Conservation (phyloP, 2,329 filamentous ascomycete species). For the Penicillium sp. region DNA sequence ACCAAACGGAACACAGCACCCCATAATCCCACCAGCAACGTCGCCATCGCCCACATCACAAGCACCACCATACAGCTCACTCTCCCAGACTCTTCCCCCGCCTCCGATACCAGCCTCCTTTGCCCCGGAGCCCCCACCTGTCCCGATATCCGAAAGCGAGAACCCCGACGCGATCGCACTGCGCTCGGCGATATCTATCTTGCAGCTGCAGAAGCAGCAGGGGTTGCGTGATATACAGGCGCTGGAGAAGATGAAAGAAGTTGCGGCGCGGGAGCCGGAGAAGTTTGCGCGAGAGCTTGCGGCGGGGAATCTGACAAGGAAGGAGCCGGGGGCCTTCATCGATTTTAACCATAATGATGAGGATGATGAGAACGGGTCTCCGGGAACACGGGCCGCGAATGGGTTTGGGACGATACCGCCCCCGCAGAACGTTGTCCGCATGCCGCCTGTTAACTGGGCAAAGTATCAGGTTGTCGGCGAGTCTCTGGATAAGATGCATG, state of each 20-base stretch:
- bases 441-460: slow-evolving; percentile 90
- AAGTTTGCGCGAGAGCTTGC: slow-evolving; percentile 72
- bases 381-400: slow-evolving; percentile 15
- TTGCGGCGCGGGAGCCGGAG: slow-evolving; percentile 72
- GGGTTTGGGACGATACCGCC: slow-evolving; percentile 71
- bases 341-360: slow-evolving; percentile 44
- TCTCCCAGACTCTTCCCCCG: slow-evolving; percentile 20
- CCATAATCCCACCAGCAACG: slow-evolving; percentile 38
- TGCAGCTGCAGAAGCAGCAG: slow-evolving; percentile 83
- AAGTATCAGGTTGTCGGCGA: slow-evolving; percentile 92
- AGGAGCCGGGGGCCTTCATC: slow-evolving; percentile 39
- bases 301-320: slow-evolving; percentile 61
- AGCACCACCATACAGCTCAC: slow-evolving; percentile 16
- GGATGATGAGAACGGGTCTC: slow-evolving; percentile 33
- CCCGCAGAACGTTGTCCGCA: slow-evolving; percentile 81
- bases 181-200: slow-evolving; percentile 79
- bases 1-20: slow-evolving; percentile 30
- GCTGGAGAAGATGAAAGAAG: slow-evolving; percentile 71
- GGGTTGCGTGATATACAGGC: slow-evolving; percentile 75
- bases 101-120: slow-evolving; percentile 33
- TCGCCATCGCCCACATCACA: slow-evolving; percentile 35
- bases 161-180: slow-evolving; percentile 90
- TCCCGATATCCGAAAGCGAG: slow-evolving; percentile 53
- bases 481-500: slow-evolving; percentile 81
- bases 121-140: slow-evolving; percentile 43